Percentiles rank a stretch among this genome's conserved stretches.
phyloP scores from a whole-genome alignment of 1,139 yeast genomes.

The Hyphopichia fennica region DNA sequence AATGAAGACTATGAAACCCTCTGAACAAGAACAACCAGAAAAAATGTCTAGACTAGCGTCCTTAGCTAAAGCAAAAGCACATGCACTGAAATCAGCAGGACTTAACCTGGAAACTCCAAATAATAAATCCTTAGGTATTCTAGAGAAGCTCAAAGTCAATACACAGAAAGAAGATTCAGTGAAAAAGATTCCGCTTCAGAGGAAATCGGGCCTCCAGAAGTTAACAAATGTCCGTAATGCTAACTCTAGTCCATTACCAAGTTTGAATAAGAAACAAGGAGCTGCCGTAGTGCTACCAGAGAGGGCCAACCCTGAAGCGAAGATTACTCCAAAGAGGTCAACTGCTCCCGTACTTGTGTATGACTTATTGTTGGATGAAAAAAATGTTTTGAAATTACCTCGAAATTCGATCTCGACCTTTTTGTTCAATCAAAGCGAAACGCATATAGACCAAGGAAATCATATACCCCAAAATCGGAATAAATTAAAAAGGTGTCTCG shows the following conservation, averaged over 20 bases:
- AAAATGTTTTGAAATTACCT: slow-evolving; percentile 10
- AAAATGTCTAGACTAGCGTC: slow-evolving; percentile 43
- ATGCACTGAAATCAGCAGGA: slow-evolving; percentile 8
- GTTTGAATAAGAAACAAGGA: not conserved
- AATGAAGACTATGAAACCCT: slow-evolving; percentile 1
- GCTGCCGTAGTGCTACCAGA: too few species aligned
- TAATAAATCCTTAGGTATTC: slow-evolving; percentile 21
- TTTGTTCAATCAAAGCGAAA: slow-evolving; percentile 10
- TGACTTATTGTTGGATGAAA: not conserved
- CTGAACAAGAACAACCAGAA: not conserved
- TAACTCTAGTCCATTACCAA: not conserved
- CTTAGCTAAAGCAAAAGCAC: slow-evolving; percentile 46
- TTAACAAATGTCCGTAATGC: not conserved
- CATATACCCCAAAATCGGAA: slow-evolving; percentile 14
- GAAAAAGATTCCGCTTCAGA: not conserved
- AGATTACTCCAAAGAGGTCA: too few species aligned
- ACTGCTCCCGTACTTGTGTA: not conserved
- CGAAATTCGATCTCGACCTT: slow-evolving; percentile 17
- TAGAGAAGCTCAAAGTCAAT: slow-evolving; percentile 12
- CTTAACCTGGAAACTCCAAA: not conserved
- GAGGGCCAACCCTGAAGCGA: too few species aligned
- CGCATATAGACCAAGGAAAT: not conserved
- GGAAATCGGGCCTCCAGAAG: not conserved
- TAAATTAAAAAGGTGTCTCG: slow-evolving; percentile 23
- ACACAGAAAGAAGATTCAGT: not conserved